Base-by-base conservation (phyloP, 2,329 filamentous ascomycete genomes). In the Biscogniauxia mediterranea region DNA sequence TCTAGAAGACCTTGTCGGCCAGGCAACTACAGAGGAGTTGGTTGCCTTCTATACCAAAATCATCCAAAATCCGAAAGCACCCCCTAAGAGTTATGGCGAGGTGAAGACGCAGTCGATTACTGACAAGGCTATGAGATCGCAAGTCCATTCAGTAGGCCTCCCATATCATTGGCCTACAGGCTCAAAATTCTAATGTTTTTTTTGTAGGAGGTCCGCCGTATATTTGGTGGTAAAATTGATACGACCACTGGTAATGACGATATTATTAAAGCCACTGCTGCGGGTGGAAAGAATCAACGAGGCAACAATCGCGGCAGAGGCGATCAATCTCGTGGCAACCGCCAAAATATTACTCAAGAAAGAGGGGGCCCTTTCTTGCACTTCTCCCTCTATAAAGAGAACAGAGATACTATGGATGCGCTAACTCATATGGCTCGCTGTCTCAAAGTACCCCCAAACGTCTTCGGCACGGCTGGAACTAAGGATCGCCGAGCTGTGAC, bases 321-420 rank as follows among this genome's bases (percentile, higher is more conserved):
- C 53, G 64, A 69, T 23, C 63, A 65, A 25, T 19, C 60, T 20
- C 68, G 66, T 52, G 69, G 69, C 32, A 64, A 64, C 32, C 66
- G 64, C 32, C 65, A 67, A 58, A 63, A 68, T 26, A 61, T 67
- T 57, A 64, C 66, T 26, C 64, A 66, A 66, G 68, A 32, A 67
- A 70, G 61, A 63, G 75, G 83, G n/a, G 92, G 90, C 19, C 89
- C 93, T 55, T 95, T 92, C 74, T 79, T 97, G 15, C 93, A 97
- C 75, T 96, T 97, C 74, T 94, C 91, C 0, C 81, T 97, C 56
- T 96, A 94, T 84, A 97, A 97, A 78, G 93, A 97, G 78, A 97
- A 97, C 78, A 93, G 94, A 73, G 93, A 97, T 73, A 97, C 93
- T 1, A 96, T 97, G 91, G 93, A 97, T 69, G 89, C 92, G 0